Conservation (phyloP, 2,329 filamentous ascomycete genomes). For the Arachnomyces sp. region DNA sequence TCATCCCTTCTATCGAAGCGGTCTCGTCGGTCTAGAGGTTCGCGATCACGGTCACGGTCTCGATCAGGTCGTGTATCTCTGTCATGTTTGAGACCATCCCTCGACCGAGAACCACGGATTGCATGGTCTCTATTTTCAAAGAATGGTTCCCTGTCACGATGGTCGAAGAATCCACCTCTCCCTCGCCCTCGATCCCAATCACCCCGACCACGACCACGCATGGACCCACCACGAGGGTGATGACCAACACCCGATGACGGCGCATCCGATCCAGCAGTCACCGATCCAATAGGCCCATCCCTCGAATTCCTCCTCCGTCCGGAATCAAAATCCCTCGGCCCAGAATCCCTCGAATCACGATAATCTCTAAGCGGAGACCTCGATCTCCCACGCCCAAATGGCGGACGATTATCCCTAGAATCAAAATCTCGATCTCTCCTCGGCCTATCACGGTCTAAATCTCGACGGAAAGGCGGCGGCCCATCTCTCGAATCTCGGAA, state of each 20-base stretch:
- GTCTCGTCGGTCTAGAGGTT: conserved; percentile 10
- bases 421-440: conserved; percentile 42
- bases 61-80: too few relatives aligned
- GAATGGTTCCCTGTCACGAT: conserved; percentile 28
- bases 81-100: conserved; percentile 14
- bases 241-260: conserved; percentile 26
- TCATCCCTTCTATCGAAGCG: conserved; percentile 25
- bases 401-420: conserved; percentile 33
- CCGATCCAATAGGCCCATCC: conserved; percentile 33
- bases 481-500: conserved; percentile 22
- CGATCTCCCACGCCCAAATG: conserved; percentile 39
- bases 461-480: conserved; percentile 32
- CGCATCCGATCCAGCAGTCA: conserved; percentile 28
- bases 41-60: conserved; percentile 20
- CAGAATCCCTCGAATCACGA: conserved; percentile 29
- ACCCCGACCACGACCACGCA: conserved; percentile 35
- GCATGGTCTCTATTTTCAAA: conserved; percentile 29
- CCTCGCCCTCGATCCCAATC: conserved; percentile 37
- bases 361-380: conserved; percentile 33
- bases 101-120: conserved; percentile 22
- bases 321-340: conserved; percentile 30
- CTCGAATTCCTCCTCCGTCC: conserved; percentile 37
- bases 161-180: conserved; percentile 31
- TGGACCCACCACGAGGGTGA: conserved; percentile 28
- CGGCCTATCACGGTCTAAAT: conserved; percentile 37